phyloP scores from a whole-genome alignment of 2,329 filamentous ascomycete genomes.

The Phaeoacremonium minimum region DNA sequence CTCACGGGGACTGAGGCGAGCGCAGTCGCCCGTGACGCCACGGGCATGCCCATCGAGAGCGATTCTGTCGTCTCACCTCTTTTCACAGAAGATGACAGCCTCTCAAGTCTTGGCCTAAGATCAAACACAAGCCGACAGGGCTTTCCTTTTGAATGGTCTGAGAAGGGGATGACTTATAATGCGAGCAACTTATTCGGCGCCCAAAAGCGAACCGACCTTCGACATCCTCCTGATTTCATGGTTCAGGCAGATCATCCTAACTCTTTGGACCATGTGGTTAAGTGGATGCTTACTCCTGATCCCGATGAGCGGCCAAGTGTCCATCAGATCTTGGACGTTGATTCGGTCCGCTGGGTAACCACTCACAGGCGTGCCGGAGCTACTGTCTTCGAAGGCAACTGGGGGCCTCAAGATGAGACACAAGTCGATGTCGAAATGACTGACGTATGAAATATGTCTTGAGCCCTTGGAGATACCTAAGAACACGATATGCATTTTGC shows the following conservation, averaged over 20 bases:
- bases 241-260: conserved; percentile 65
- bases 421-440: conserved; percentile 54
- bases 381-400: conserved; percentile 95
- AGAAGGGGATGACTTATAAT: conserved; percentile 18
- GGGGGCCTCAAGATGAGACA: conserved; percentile 69
- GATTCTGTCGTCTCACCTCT: conserved; percentile 13
- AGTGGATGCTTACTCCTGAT: conserved; percentile 80
- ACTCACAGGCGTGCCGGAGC: conserved; percentile 76
- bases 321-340: conserved; percentile 66
- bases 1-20: conserved; percentile 77
- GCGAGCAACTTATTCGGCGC: conserved; percentile 40
- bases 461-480: conserved; percentile 14
- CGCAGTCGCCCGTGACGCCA: conserved; percentile 68
- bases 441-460: conserved; percentile 38
- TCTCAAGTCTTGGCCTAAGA: conserved; percentile 4
- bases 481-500: conserved; percentile 6
- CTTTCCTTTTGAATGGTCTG: conserved; percentile 13
- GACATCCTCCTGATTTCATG: conserved; percentile 82
- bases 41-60: conserved; percentile 59
- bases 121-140: conserved; percentile 1
- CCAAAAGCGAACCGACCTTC: conserved; percentile 44
- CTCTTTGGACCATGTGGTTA: conserved; percentile 79
- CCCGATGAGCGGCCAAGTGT: conserved; percentile 70
- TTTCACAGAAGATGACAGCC: conserved; percentile 2
- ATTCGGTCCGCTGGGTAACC: conserved; percentile 77